Base-by-base conservation (phyloP, 495 filamentous ascomycete species). In the Penicillium herquei region DNA sequence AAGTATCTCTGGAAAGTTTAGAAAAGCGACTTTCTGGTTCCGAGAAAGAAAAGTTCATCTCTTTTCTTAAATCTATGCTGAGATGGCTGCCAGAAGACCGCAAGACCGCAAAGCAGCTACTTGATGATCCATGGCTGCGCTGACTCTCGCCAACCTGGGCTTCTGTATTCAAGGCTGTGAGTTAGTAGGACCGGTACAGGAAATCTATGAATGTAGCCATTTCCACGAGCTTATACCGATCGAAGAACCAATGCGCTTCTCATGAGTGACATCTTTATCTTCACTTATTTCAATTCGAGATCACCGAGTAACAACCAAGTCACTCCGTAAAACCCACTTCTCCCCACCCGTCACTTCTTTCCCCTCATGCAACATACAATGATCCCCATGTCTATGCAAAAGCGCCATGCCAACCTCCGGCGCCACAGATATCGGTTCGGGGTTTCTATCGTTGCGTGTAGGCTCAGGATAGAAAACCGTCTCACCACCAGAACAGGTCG, bases 271-370 rank as follows among this genome's bases (percentile, higher is more conserved):
- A 26, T 26, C 21, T 26, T 26, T 26, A 26, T 26, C 21, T 26
- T 2, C 21, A 26, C 21, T 26, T 26, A 26, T 26, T 26, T 4
- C 4, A 26, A 21, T 21, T 16, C 33, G 2, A 30, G 2, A 49
- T 49, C 16, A 49, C 14, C 33, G 32, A 33, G 65, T 81, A 16
- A 96, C 85, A 61, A 91, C 91, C 51, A 96, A 70, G 77, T 96
- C 93, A 49, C 87, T 96, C 51, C 93, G 76, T 49, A 97, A 79
- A 49, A 98, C 86, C 92, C 92, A 97, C 68, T 96, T 97, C 69
- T 96, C 91, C 12, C 92, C 93, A 40, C 79, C 76, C 0, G 68
- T 81, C 0, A 96, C 92, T 61, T 94, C 82, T 55, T 77, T 79
- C 7, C 91, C 91, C 69, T 98, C 92, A 72, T 96, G 93, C 49